Evolutionary conservation across 768 basidiomycete species (phyloP), one percentile per base, ranked within the genome.

Genomic region (Collybia nuda): DNA sequence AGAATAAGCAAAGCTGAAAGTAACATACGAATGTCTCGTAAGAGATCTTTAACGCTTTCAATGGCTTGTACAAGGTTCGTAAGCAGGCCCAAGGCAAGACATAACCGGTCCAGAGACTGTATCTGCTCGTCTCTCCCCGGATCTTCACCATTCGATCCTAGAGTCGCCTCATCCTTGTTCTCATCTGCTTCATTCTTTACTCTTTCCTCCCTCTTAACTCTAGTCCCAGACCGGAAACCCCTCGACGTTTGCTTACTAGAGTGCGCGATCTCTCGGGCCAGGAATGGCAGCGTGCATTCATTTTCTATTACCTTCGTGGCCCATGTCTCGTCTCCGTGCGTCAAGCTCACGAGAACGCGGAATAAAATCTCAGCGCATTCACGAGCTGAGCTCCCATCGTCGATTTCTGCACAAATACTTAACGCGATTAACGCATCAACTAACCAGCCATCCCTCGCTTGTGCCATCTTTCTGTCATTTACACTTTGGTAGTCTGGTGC

Each of bases 41-140:
- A 62, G 2, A 70, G 56, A 32, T 73, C 63, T 39, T 79, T 80
- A 8, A 77, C 74, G n/a, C 66, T 70, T 0, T 75, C 72, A n/a
- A 75, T 69, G 5, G 70, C 70, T 59, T 90, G 86, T 0, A 89
- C 81, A 38, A 92, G 69, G 63, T 91, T 92, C 46, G 88, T 89
- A 36, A 92, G 68, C 8, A 92, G 68, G 1, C 85, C 90, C 5
- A 93, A 75, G 5, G 84, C 78, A 22, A 93, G 82, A 63, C 89
- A 92, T 4, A 90, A 69, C 28, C 78, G 74, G 61, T 93, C 91
- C n/a, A 88, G 71, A 3, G 76, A 68, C 35, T 78, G 72, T 4
- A 74, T 68, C 0, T 66, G 59, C 14, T 57, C 52, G 19, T 68
- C 65, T 18, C 57, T 56, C 9, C 63, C 56, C 15, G 36, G 39